Percentiles rank a stretch among this genome's conserved stretches.
Conservation (phyloP, 2,329 filamentous ascomycete genomes). For the Penicillium capsulatum region DNA sequence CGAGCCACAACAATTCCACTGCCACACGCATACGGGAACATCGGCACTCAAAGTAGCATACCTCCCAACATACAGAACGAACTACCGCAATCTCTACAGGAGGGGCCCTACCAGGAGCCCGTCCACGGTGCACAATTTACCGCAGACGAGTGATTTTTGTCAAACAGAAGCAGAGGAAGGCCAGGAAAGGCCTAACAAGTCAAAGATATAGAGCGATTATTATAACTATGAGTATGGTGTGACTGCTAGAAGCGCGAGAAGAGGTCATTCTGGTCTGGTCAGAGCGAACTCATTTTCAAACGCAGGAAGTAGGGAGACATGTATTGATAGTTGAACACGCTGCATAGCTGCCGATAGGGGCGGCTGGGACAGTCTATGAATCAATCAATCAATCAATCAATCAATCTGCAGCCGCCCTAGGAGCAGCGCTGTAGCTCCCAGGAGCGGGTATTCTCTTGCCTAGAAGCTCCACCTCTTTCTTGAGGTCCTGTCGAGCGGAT, state of each 20-base stretch:
- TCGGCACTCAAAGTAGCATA: no score
- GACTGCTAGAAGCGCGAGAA: no score
- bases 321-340: constrained; percentile 8
- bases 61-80: no score
- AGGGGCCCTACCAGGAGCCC: no score
- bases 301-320: constrained; percentile 5
- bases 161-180: constrained; percentile 5
- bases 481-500: no score
- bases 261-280: background rate
- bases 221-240: background rate
- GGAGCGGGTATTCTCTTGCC: no score
- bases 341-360: constrained; percentile 6
- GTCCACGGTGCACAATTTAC: constrained; percentile 5
- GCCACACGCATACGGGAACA: no score
- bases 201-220: constrained; percentile 1
- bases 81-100: no score
- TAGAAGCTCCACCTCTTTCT: no score
- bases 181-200: constrained; percentile 6
- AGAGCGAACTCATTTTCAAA: constrained; percentile 5
- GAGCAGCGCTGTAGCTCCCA: no score
- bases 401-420: no score
- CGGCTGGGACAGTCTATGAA: constrained; percentile 9
- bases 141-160: constrained; percentile 6
- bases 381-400: background rate
- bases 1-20: no score